Conservation (phyloP, 345 rosid species). For the Luvunga scandens region DNA sequence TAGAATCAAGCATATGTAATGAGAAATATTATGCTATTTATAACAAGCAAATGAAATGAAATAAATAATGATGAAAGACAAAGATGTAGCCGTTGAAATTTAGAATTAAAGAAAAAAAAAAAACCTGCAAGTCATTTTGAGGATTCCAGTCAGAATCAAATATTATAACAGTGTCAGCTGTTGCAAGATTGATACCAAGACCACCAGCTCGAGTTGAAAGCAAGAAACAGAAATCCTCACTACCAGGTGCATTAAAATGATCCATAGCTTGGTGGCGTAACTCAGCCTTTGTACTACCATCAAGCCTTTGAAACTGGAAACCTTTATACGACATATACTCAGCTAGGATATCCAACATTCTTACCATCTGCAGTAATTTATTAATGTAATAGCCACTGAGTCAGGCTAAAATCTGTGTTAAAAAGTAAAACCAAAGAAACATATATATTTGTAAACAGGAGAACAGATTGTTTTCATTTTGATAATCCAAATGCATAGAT, state of each 20-base stretch:
- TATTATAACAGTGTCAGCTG: slow-evolving; percentile 97
- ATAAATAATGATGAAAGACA: not conserved
- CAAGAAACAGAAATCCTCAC: slow-evolving; percentile 99
- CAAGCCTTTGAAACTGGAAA: slow-evolving; percentile 97
- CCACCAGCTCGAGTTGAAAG: slow-evolving; percentile 99
- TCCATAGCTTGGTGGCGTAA: slow-evolving; percentile 99
- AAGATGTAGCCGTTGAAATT: not conserved
- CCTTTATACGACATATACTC: slow-evolving; percentile 91
- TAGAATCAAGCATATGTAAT: slow-evolving; percentile 6
- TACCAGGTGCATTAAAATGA: slow-evolving; percentile 96
- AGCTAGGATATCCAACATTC: slow-evolving; percentile 96
- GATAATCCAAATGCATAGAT: not conserved
- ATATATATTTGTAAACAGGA: not conserved
- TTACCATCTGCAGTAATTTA: slow-evolving; percentile 76
- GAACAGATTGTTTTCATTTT: not conserved
- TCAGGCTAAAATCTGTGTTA: not conserved
- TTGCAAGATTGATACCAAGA: slow-evolving; percentile 97
- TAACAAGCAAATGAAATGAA: slow-evolving; percentile 3
- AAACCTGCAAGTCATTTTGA: slow-evolving; percentile 96
- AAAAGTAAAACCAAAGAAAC: not conserved
- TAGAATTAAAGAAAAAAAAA: not conserved
- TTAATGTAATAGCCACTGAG: not conserved
- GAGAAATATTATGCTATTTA: not conserved
- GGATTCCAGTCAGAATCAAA: slow-evolving; percentile 99
- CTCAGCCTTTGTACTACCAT: slow-evolving; percentile 99